Percentiles rank a stretch among this genome's conserved stretches.
These are phyloP conservation scores for Fragilaria crotonensis DNA, from an alignment of 108 stramenopile genomes.

Conservation along the genomic window DNA sequence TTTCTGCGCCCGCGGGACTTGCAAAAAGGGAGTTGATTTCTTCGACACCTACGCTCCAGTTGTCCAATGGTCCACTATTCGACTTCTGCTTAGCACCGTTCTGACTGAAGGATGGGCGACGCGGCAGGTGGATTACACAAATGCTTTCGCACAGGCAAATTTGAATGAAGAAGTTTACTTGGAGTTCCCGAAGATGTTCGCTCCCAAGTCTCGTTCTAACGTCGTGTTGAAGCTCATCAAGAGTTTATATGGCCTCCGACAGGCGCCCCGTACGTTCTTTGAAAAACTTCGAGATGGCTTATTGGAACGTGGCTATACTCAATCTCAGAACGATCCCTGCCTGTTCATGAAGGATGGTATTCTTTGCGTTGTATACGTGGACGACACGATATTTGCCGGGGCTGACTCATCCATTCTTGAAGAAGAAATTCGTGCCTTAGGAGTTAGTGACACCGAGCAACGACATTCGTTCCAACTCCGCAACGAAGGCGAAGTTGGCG, in stretches of 20 bases:
- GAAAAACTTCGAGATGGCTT: no score
- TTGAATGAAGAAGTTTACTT: no score
- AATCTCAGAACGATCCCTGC: slow-evolving; percentile 7
- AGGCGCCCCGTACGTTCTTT: no score
- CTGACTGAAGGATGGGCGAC: slow-evolving; percentile 7
- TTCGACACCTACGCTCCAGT: slow-evolving; percentile 35
- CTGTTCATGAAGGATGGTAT: slow-evolving; percentile 10
- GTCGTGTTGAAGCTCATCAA: slow-evolving; percentile 1
- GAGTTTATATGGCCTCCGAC: slow-evolving; percentile 20
- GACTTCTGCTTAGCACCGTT: slow-evolving; percentile 12
- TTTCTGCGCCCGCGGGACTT: slow-evolving; percentile 39
- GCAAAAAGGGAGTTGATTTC: slow-evolving; percentile 51
- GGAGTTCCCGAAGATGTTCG: no score
- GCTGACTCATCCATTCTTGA: no score
- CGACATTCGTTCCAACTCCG: no score
- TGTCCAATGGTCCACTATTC: slow-evolving; percentile 29
- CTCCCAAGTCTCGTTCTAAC: no score
- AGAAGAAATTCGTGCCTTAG: no score
- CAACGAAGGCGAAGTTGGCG: slow-evolving; percentile 17
- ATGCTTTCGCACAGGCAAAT: no score
- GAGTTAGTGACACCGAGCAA: no score
- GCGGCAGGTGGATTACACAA: slow-evolving; percentile 17
- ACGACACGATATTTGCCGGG: no score
- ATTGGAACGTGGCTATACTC: background rate
- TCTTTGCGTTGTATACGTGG: slow-evolving; percentile 19